phyloP scores from a whole-genome alignment of 805 yeast genomes.

The Zygotorulaspora sp. region DNA sequence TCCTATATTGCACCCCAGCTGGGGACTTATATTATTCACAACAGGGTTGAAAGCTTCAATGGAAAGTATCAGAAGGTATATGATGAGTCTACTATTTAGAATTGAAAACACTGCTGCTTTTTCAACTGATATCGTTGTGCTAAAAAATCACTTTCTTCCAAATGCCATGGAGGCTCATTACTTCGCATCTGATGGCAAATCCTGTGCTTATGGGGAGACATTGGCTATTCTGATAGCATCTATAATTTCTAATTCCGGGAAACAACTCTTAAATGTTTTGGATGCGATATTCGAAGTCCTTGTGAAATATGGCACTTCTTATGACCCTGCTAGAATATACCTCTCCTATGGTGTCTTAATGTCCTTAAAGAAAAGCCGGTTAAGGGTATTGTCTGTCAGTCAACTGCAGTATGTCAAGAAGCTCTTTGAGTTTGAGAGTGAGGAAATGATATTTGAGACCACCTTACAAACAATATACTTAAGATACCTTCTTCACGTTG shows the following conservation, averaged over 20 bases:
- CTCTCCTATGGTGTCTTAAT: conserved; percentile 50
- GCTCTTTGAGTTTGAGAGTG: conserved; percentile 40
- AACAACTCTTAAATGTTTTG: conserved; percentile 5
- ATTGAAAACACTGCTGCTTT: conserved; percentile 47
- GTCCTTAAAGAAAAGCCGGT: conserved; percentile 40
- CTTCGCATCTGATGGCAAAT: conserved; percentile 42
- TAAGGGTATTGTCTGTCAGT: conserved; percentile 17
- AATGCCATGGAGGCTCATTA: conserved; percentile 60
- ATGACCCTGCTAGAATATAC: conserved; percentile 68
- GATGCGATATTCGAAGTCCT: conserved; percentile 42
- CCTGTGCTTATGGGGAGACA: conserved; percentile 57
- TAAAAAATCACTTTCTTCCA: conserved; percentile 48
- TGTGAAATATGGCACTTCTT: conserved; percentile 45
- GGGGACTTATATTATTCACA: conserved; percentile 70
- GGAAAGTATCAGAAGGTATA: conserved; percentile 69
- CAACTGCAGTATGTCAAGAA: conserved; percentile 34
- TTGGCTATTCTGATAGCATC: conserved; percentile 43
- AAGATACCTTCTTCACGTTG: conserved; percentile 41
- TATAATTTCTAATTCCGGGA: conserved; percentile 10
- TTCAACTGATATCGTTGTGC: conserved; percentile 36
- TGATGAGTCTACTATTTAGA: conserved; percentile 51
- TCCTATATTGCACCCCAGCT: conserved; percentile 55
- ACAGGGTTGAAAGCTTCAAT: conserved; percentile 72
- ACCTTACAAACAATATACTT: conserved; percentile 50
- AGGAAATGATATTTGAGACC: conserved; percentile 50